phyloP scores from a whole-genome alignment of 805 yeast species.

The Priceomyces medius region DNA sequence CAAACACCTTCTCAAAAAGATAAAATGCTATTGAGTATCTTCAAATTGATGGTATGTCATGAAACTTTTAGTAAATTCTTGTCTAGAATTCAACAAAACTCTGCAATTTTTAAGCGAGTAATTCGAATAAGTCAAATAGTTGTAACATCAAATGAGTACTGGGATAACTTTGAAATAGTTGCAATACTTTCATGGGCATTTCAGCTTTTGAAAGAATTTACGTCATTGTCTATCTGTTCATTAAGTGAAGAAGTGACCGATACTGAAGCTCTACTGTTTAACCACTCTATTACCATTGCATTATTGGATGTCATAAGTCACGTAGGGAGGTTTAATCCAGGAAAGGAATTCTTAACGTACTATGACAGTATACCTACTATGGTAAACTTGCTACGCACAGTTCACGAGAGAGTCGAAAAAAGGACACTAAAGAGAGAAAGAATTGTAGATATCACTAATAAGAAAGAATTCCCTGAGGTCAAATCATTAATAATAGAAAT shows the following conservation, averaged over 20 bases:
- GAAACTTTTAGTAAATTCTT: slow-evolving; percentile 32
- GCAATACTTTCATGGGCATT: slow-evolving; percentile 43
- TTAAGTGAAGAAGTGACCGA: slow-evolving; percentile 15
- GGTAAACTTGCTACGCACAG: slow-evolving; percentile 33
- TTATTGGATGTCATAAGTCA: slow-evolving; percentile 44
- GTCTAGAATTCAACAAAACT: neutral
- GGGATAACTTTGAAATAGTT: slow-evolving; percentile 39
- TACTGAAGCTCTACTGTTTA: slow-evolving; percentile 8
- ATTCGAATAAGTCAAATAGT: slow-evolving; percentile 33
- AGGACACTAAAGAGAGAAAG: slow-evolving; percentile 27
- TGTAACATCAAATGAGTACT: slow-evolving; percentile 37
- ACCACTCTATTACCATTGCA: slow-evolving; percentile 19
- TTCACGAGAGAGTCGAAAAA: slow-evolving; percentile 42
- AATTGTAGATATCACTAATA: slow-evolving; percentile 8
- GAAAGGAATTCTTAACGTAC: slow-evolving; percentile 40
- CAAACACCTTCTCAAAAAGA: slow-evolving; percentile 12
- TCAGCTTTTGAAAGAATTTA: slow-evolving; percentile 24
- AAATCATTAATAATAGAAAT: slow-evolving; percentile 69
- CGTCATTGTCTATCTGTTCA: slow-evolving; percentile 12
- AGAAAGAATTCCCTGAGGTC: slow-evolving; percentile 53
- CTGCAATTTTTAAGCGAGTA: slow-evolving; percentile 9
- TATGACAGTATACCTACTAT: slow-evolving; percentile 37
- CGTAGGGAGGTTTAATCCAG: slow-evolving; percentile 39
- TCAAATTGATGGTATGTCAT: slow-evolving; percentile 23
- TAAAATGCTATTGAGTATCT: slow-evolving; percentile 19